Base-by-base conservation (phyloP, 169 alveolate species). In the Cryptosporidium tyzzeri region DNA sequence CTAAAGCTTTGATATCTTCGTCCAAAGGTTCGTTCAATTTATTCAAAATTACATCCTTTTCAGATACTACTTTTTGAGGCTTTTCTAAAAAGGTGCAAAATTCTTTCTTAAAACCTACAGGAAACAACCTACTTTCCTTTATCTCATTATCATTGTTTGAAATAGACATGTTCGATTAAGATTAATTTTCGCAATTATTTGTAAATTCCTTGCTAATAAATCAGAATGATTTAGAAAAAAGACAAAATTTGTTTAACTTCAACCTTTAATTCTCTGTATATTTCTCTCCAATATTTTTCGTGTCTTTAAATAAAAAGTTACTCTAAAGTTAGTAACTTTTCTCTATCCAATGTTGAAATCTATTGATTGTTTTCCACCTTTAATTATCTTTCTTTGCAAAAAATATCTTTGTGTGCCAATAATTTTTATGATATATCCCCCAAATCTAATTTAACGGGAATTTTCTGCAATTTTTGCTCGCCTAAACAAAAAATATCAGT, bases 1-100 rank as follows among this genome's bases (percentile, higher is more conserved):
- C 89, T 14, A 80, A n/a, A 18, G 89, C 89, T 45, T 67, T 80
- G 3, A 80, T 80, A 31, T 80, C 89, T 65, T 80, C 89, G 18
- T 80, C 80, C 18, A 80, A 48, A n/a, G 89, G 89, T 23, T 65
- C 80, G 62, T 80, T 80, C 14, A 80, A 80, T 31, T 65, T 65
- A 50, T 48, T 59, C 33, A 80, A 41, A 21, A 48, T 44, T 23
- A 18, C 74, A 21, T 62, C 73, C 8, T 67, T 61, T 12, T 59
- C 73, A 18, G 89, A 45, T 1, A 62, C 3, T 4, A 37, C 2
- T 10, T 69, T 35, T 26, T 80, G 71, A 41, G 89, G 89, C 37
- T 50, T 80, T 12, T 80, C 89, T 33, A 80, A 29, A 26, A 80
- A 80, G 8, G 89, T 80, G 6, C 89, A 80, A 45, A 80, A 80